Conservation (phyloP, 2,329 filamentous ascomycete genomes). For the Ophiognomonia clavigignenti-juglandacearum region DNA sequence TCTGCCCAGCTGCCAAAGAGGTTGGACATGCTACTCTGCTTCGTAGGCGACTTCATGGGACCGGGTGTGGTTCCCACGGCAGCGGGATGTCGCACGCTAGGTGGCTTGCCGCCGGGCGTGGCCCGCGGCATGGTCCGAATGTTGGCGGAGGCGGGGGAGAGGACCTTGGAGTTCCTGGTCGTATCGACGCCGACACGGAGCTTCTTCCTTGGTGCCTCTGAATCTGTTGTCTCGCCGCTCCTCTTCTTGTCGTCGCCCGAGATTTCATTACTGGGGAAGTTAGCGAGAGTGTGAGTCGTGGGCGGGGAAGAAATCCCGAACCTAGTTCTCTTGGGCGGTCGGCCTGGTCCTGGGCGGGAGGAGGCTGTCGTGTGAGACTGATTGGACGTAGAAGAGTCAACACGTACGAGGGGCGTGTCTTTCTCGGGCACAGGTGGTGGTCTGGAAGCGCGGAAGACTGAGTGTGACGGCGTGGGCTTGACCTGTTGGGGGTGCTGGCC, state of each 20-base stretch:
- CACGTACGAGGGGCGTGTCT: conserved; percentile 28
- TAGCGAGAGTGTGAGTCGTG: conserved; percentile 21
- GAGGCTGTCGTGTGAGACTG: conserved; percentile 8
- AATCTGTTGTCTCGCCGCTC: conserved; percentile 40
- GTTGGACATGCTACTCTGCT: conserved; percentile 41
- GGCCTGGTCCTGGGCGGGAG: conserved; percentile 16
- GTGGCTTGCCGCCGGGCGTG: conserved; percentile 52
- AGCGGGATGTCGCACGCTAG: conserved; percentile 53
- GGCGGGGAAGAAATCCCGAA: conserved; percentile 27
- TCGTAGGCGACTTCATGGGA: conserved; percentile 58
- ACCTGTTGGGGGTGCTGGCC: conserved; percentile 31
- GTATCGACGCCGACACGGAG: conserved; percentile 37
- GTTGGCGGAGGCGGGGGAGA: conserved; percentile 81
- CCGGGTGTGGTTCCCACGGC: conserved; percentile 51
- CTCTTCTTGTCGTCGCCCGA: conserved; percentile 74
- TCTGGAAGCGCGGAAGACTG: conserved; percentile 23
- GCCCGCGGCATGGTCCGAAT: conserved; percentile 59
- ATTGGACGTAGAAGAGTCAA: conserved; percentile 1
- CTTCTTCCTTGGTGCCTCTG: conserved; percentile 67
- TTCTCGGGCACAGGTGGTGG: conserved; percentile 48
- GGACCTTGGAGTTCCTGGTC: conserved; percentile 52
- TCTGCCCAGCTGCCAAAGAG: conserved; percentile 55
- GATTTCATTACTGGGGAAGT: conserved; percentile 53
- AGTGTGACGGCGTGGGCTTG: conserved; percentile 28
- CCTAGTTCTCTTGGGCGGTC: conserved; percentile 47